These are phyloP conservation scores for Linum tenue DNA, from an alignment of 345 rosid species.

Conservation along the genomic window DNA sequence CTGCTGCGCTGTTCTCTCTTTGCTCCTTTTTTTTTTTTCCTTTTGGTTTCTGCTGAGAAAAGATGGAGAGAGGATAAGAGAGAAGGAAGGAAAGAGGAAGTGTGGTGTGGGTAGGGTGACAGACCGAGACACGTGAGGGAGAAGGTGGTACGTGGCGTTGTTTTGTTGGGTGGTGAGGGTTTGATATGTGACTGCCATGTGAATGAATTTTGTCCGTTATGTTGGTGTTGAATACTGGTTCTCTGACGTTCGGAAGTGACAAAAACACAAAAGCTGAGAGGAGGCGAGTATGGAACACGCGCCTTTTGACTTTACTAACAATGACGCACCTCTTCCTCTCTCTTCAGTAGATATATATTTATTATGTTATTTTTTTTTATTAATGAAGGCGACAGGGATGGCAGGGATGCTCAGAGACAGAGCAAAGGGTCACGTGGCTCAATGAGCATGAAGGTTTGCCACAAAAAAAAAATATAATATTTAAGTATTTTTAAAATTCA, in stretches of 20 bases:
- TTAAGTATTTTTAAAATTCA: too few species aligned
- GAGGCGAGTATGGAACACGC: too few species aligned
- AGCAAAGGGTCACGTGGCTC: not conserved
- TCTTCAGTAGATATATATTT: too few species aligned
- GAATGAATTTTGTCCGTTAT: not conserved
- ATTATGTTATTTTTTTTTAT: too few species aligned
- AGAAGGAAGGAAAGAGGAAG: not conserved
- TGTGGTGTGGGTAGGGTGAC: not conserved
- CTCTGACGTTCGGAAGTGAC: too few species aligned
- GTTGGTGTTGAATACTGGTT: too few species aligned
- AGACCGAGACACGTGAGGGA: not conserved
- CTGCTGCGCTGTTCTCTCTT: too few species aligned
- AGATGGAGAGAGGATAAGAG: not conserved
- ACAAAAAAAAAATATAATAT: too few species aligned
- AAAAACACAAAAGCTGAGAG: too few species aligned
- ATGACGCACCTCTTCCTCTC: too few species aligned
- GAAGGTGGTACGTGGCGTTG: not conserved
- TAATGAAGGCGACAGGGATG: not conserved
- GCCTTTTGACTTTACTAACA: too few species aligned
- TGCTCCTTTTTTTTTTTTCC: too few species aligned
- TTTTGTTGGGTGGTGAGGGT: not conserved
- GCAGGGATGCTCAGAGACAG: not conserved
- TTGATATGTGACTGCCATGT: not conserved
- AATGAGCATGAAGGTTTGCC: not conserved
- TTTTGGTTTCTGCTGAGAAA: not conserved